Conservation (phyloP, 2,329 filamentous ascomycete species). For the Sporothrix pseudoabietina region DNA sequence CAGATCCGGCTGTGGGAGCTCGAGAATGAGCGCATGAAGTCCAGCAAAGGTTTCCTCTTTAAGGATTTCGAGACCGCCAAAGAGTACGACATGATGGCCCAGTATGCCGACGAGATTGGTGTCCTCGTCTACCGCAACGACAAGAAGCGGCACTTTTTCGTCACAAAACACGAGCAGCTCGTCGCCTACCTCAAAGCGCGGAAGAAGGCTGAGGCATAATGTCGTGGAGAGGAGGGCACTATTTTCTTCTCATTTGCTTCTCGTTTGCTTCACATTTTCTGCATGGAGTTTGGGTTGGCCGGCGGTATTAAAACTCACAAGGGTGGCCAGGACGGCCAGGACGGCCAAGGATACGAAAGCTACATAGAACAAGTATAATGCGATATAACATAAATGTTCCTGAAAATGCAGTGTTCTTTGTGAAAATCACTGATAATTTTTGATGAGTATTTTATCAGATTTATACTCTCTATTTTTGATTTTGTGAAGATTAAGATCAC, state of each 20-base stretch:
- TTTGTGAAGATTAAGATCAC: too few species aligned
- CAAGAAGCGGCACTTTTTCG: conserved; percentile 81
- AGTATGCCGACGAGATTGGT: conserved; percentile 87
- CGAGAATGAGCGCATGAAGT: conserved; percentile 91
- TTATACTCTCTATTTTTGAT: too few species aligned
- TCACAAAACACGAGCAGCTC: conserved; percentile 87
- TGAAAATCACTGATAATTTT: too few species aligned
- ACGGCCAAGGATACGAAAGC: neutral
- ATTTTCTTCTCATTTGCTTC: neutral
- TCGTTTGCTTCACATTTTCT: neutral
- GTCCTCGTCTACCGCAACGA: conserved; percentile 88
- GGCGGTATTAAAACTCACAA: neutral
- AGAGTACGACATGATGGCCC: conserved; percentile 70
- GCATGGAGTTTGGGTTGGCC: neutral
- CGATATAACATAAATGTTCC: neutral
- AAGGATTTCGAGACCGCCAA: conserved; percentile 75
- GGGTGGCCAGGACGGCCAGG: neutral
- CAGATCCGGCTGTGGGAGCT: conserved; percentile 98
- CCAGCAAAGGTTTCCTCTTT: conserved; percentile 82
- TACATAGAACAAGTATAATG: neutral
- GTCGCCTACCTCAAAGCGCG: conserved; percentile 73
- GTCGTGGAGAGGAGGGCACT: too few species aligned
- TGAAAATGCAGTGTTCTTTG: too few species aligned
- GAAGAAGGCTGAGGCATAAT: conserved; percentile 50
- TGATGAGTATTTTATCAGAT: too few species aligned